Conservation (phyloP, 352 stramenopile species). For the Phytophthora idaei region DNA sequence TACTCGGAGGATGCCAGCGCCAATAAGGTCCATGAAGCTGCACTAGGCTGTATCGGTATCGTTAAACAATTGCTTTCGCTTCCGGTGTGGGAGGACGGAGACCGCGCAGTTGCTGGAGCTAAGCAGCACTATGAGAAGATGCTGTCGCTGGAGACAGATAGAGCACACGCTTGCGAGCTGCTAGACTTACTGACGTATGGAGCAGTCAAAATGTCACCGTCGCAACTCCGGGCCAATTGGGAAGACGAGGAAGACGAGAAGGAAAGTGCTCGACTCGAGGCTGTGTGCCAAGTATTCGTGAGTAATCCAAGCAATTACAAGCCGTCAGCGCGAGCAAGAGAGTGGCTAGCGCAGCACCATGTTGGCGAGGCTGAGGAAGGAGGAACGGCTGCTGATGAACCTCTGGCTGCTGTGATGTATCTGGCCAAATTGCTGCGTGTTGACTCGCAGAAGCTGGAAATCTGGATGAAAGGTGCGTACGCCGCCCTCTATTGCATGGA, state of each 20-base stretch:
- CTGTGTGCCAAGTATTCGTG: slow-evolving; percentile 58
- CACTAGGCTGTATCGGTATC: slow-evolving; percentile 42
- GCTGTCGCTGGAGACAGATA: slow-evolving; percentile 38
- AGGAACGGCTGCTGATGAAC: slow-evolving; percentile 15
- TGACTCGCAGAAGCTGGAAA: slow-evolving; percentile 42
- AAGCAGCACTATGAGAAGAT: slow-evolving; percentile 39
- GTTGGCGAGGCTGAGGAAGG: slow-evolving; percentile 8
- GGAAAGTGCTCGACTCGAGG: slow-evolving; percentile 37
- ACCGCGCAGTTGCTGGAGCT: slow-evolving; percentile 12
- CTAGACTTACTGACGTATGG: slow-evolving; percentile 67
- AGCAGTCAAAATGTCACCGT: slow-evolving; percentile 45
- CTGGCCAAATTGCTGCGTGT: slow-evolving; percentile 59
- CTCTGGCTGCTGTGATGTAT: slow-evolving; percentile 55
- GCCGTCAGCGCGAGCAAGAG: slow-evolving; percentile 42
- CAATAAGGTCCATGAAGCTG: slow-evolving; percentile 35
- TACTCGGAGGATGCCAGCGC: slow-evolving; percentile 38
- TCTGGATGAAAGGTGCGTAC: slow-evolving; percentile 71
- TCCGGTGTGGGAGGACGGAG: slow-evolving; percentile 35
- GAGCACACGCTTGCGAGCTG: slow-evolving; percentile 52
- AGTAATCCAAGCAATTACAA: slow-evolving; percentile 76
- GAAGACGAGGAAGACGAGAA: slow-evolving; percentile 17
- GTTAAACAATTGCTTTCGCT: slow-evolving; percentile 41
- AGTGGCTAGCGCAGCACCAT: slow-evolving; percentile 49
- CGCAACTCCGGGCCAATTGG: slow-evolving; percentile 31
- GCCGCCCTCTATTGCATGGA: slow-evolving; percentile 71